A percentile compares a stretch with the other conserved stretches of the same genome.
These are phyloP conservation scores for Limonomyces culmigenus DNA, from an alignment of 1,284 basidiomycete genomes.

Conservation along the genomic window DNA sequence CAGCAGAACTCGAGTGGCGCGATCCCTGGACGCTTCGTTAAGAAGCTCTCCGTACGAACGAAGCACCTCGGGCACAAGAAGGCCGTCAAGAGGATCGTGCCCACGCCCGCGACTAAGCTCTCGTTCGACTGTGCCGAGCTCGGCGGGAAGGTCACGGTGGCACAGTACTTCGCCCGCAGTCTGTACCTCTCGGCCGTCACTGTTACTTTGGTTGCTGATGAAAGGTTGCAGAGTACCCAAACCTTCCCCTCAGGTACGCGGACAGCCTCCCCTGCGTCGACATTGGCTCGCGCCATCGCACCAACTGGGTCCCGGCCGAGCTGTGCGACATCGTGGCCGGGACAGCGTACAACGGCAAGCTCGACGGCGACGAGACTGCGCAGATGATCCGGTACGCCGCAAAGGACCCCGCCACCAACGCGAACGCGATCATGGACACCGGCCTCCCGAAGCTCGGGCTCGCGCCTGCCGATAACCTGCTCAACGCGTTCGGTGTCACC, in stretches of 20 bases:
- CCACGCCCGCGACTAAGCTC: conserved; percentile 25
- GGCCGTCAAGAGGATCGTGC: conserved; percentile 27
- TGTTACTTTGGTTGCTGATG: background rate
- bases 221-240: conserved; percentile 29
- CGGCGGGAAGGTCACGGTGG: conserved; percentile 32
- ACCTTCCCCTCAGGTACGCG: conserved; percentile 28
- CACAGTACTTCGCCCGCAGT: conserved; percentile 47
- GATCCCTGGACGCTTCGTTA: conserved; percentile 29
- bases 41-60: conserved; percentile 39
- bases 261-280: conserved; percentile 43
- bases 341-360: conserved; percentile 33
- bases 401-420: conserved; percentile 40
- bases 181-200: conserved; percentile 8
- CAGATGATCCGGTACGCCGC: conserved; percentile 51
- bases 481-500: conserved; percentile 35
- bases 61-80: conserved; percentile 35
- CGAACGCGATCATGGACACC: conserved; percentile 31
- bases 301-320: conserved; percentile 44
- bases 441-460: conserved; percentile 42
- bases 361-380: conserved; percentile 34
- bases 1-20: conserved; percentile 21
- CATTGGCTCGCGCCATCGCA: conserved; percentile 23
- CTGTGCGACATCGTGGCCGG: conserved; percentile 45
- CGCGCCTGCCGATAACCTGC: conserved; percentile 14
- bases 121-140: conserved; percentile 36